Base-by-base conservation (phyloP, 345 rosid species). In the Populus simonii region DNA sequence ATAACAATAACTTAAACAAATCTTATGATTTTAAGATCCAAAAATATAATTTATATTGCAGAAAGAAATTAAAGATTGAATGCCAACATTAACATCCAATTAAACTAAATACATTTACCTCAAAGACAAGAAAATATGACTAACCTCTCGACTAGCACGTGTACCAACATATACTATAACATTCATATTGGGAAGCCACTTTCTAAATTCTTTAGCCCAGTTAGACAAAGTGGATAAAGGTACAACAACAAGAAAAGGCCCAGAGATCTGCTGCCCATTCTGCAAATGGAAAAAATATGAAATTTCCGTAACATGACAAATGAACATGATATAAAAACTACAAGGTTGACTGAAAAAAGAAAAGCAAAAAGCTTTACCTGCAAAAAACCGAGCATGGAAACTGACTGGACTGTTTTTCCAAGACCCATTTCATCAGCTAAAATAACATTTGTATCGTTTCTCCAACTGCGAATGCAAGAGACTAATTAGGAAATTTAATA, bases 391-490 rank as follows among this genome's bases (percentile, higher is more conserved):
- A 96, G 96, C 99, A 96, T 94, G 33, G 99, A 96, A 75, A 96
- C 94, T 38, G 99, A 96, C 90, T 96, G 99, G 74, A 96, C 98
- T 75, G 99, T 96, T 90, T 96, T 96, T 72, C 99, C 99, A 66
- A 96, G 99, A 85, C 99, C 99, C 99, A 96, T 96, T 83, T 96
- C 99, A 83, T 96, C 98, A 79, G 99, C 99, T 86, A 96, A 89
- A 83, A 96, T 96, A 81, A 96, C 99, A 88, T 96, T 96, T n/a
- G 99, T 96, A 84, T 94, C 97, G 84, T 94, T 94, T 85, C 95
- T 90, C 99, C 99, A 96, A 85, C 99, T 96, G 92, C 66, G 67
- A 79, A 71, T 43, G 66, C 68, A 74, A 77, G 70, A 78, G 51
- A 70, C 17, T 39, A 70, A 66, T 63, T 73, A 74, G 55, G 67